These are phyloP conservation scores for Yarrowia deformans DNA, from an alignment of 805 yeast genomes.

Conservation along the genomic window DNA sequence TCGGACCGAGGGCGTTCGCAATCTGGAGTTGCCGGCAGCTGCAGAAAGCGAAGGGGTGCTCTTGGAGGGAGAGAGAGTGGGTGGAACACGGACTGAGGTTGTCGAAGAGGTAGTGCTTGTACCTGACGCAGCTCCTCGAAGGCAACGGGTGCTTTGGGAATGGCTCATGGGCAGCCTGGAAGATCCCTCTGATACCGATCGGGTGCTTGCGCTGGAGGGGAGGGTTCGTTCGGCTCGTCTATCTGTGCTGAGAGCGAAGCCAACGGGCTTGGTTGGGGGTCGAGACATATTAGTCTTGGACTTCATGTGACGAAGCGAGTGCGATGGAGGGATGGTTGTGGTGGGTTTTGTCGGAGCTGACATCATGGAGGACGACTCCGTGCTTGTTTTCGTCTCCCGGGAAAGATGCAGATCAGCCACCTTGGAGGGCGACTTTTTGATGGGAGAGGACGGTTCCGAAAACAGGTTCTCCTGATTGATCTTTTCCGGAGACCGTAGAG, in stretches of 20 bases:
- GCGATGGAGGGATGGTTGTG: neutral
- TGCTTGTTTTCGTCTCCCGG: neutral
- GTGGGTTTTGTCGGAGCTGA: neutral
- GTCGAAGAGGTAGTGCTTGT: neutral
- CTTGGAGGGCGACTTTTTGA: slow-evolving; percentile 27
- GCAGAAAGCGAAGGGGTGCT: slow-evolving; percentile 26
- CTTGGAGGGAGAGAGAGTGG: slow-evolving; percentile 8
- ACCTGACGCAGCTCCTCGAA: neutral
- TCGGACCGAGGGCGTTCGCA: slow-evolving; percentile 15
- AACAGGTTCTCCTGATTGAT: slow-evolving; percentile 15
- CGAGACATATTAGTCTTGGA: slow-evolving; percentile 29
- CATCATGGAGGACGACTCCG: too few relatives aligned
- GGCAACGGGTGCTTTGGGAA: neutral
- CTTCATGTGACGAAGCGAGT: slow-evolving; percentile 20
- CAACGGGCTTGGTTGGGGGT: slow-evolving; percentile 25
- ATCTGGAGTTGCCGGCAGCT: slow-evolving; percentile 20
- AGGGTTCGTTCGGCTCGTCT: neutral
- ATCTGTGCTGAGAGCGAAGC: slow-evolving; percentile 31
- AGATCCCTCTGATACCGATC: neutral
- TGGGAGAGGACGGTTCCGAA: slow-evolving; percentile 21
- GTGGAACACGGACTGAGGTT: neutral
- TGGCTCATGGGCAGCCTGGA: slow-evolving; percentile 9
- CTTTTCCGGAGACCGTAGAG: slow-evolving; percentile 8
- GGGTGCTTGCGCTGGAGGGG: neutral
- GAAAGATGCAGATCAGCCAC: neutral